Evolutionary conservation across 371 early-diverging fungal genomes (phyloP), one percentile per base, ranked within the genome.

Genomic region (Saksenaea vasiformis): DNA sequence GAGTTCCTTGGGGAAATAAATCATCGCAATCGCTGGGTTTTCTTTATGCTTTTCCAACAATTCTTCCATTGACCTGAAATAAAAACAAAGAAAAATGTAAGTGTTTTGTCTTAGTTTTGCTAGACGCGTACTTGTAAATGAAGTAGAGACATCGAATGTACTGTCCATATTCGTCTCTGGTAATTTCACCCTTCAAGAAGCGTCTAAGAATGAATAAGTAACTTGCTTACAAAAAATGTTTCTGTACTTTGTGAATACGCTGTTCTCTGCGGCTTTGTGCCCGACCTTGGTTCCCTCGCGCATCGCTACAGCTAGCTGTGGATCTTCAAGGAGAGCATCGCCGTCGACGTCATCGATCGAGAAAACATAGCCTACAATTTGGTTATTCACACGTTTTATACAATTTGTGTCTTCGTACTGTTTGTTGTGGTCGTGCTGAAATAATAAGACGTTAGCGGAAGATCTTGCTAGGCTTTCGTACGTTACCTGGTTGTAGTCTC

Each of bases 271-370:
- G 28, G 80, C 81, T 43, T 74, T 74, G 64, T 87, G 87, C 27
- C 84, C 77, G 58, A 64, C 79, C 68, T 81, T 85, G 61, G 87
- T 87, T 11, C 86, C 84, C 75, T 87, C 82, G 36, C 80, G 74
- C 83, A 83, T 80, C 13, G 73, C 76, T 36, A 68, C 63, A 15
- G 83, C 83, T 19, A 83, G 54, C 56, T 82, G 79, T 47, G 82
- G 82, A 36, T 81, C 74, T 38, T 78, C 75, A 3, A 81, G 65
- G 10, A 66, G 28, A 34, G 24, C 62, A 28, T 35, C 37, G 14
- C 17, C 56, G 3, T 47, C 51, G 22, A 17, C 24, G 11, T 22
- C 22, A 22, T 47, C 22, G 17, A 47, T 47, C 1, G 51, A 22
- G 22, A 47, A 47, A 11, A 47, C 51, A 47, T 47, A 47, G 22